phyloP scores from a whole-genome alignment of 495 filamentous ascomycete genomes.

The Cercophora scortea region DNA sequence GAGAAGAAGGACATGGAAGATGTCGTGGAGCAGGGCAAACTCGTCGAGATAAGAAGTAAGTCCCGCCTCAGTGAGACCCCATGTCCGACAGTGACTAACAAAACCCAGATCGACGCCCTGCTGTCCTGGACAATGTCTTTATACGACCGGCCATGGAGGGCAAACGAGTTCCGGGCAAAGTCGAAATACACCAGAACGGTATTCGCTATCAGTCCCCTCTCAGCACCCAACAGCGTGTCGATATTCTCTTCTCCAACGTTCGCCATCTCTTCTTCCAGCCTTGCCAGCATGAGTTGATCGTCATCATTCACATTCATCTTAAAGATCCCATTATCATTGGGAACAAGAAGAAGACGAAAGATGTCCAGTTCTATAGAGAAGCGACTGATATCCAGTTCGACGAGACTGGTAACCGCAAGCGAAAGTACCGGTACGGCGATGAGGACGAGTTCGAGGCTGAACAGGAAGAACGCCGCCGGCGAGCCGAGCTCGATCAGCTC shows the following conservation, averaged over 20 bases:
- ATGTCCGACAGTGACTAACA: constrained; percentile 13
- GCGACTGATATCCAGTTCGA: constrained; percentile 98
- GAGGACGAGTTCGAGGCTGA: constrained; percentile 99
- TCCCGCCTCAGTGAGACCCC: neutral
- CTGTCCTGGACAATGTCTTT: constrained; percentile 81
- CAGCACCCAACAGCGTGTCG: constrained; percentile 71
- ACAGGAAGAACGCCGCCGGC: constrained; percentile 87
- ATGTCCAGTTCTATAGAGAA: constrained; percentile 97
- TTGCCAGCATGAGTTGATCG: constrained; percentile 88
- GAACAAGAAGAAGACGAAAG: constrained; percentile 93
- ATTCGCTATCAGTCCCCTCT: constrained; percentile 89
- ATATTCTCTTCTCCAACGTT: constrained; percentile 96
- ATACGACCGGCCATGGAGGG: constrained; percentile 91
- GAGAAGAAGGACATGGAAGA: constrained; percentile 99
- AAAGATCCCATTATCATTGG: constrained; percentile 98
- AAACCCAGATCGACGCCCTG: constrained; percentile 68
- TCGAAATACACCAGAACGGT: constrained; percentile 98
- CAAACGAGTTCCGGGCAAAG: constrained; percentile 88
- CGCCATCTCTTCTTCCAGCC: constrained; percentile 99
- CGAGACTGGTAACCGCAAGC: constrained; percentile 95
- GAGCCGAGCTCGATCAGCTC: constrained; percentile 85
- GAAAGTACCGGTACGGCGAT: constrained; percentile 96
- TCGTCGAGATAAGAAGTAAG: constrained; percentile 82
- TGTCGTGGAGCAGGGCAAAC: constrained; percentile 98
- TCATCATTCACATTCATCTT: constrained; percentile 95